These are phyloP conservation scores for Parietichytrium sp. DNA, from an alignment of 108 stramenopile genomes.

Conservation along the genomic window DNA sequence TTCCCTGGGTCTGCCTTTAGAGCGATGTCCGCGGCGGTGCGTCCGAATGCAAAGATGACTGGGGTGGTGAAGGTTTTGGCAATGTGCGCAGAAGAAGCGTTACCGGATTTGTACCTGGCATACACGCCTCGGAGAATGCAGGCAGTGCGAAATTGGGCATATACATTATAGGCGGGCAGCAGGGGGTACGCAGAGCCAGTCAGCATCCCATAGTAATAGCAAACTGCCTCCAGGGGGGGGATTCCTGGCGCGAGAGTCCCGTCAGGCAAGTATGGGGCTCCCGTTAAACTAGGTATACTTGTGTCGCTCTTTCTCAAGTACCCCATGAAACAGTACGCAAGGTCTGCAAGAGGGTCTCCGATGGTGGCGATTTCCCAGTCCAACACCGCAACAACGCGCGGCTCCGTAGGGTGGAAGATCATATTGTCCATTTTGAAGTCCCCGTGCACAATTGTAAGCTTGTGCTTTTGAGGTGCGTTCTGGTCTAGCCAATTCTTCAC, in stretches of 20 bases:
- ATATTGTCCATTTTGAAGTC: conserved; percentile 48
- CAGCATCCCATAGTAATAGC: neutral
- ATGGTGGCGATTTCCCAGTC: conserved; percentile 57
- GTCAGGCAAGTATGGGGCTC: neutral
- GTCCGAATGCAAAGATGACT: neutral
- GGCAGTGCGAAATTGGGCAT: conserved; percentile 44
- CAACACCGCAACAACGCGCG: conserved; percentile 41
- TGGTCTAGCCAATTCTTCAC: conserved; percentile 33
- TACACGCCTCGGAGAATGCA: conserved; percentile 49
- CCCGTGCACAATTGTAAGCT: conserved; percentile 43
- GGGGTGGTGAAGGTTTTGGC: conserved; percentile 1
- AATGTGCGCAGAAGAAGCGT: conserved; percentile 39
- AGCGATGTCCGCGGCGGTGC: neutral
- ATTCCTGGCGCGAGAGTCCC: conserved; percentile 19
- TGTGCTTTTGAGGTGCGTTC: neutral
- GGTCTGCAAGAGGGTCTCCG: conserved; percentile 48
- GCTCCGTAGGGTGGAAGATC: neutral
- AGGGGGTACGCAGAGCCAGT: conserved; percentile 28
- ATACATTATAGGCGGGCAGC: neutral
- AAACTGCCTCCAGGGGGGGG: conserved; percentile 13
- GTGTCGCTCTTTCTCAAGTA: neutral
- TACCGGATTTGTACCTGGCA: conserved; percentile 33
- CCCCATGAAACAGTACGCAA: conserved; percentile 37
- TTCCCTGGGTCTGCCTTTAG: neutral
- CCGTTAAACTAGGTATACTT: neutral